phyloP scores from a whole-genome alignment of 148 eudicot genomes.

The Chenopodium quinoa region DNA sequence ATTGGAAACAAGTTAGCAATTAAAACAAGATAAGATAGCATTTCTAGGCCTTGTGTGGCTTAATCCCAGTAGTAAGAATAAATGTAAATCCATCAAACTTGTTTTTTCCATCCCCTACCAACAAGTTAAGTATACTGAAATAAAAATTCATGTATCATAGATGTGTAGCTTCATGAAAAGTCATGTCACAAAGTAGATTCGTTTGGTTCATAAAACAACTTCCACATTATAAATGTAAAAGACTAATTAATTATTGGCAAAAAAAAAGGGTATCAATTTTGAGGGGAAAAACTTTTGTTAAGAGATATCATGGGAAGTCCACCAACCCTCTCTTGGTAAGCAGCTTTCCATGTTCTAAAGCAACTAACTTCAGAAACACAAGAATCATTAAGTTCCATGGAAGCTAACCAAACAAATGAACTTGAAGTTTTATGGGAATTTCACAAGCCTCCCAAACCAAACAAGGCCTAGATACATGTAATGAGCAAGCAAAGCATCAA shows the following conservation, averaged over 20 bases:
- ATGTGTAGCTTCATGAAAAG: neutral
- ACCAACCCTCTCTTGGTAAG: neutral
- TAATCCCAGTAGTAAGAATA: neutral
- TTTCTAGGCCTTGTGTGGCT: constrained; percentile 5
- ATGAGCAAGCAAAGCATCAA: constrained; percentile 8
- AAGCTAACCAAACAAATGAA: neutral
- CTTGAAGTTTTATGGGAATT: neutral
- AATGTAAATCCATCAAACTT: neutral
- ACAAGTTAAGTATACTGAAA: neutral
- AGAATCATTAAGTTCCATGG: neutral
- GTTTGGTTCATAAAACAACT: neutral
- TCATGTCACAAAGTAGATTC: neutral
- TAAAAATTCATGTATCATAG: neutral
- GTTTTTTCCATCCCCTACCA: neutral
- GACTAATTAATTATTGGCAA: neutral
- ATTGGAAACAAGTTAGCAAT: constrained; percentile 11
- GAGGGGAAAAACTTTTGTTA: neutral
- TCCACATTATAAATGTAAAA: neutral
- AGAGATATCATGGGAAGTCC: neutral
- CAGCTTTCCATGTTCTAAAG: neutral
- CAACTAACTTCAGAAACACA: neutral
- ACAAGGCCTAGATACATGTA: neutral
- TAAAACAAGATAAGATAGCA: constrained; percentile 3
- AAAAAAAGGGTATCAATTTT: neutral
- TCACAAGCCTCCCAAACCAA: neutral